These are phyloP conservation scores for Henckelia pumila DNA, from an alignment of 257 asterid species.

Conservation along the genomic window DNA sequence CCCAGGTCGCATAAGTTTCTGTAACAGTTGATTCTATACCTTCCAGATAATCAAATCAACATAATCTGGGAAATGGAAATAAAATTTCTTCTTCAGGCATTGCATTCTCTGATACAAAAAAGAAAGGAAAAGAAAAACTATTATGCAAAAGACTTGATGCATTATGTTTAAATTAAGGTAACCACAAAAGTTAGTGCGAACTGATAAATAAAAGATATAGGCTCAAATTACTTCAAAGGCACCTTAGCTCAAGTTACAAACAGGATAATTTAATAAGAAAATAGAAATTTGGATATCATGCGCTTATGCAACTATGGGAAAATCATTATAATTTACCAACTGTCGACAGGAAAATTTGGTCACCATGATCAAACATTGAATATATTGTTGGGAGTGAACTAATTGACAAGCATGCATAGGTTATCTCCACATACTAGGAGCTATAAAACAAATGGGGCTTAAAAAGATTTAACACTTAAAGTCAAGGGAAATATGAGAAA, in stretches of 20 bases:
- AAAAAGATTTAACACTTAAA: not conserved
- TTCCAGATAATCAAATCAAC: slow-evolving; percentile 93
- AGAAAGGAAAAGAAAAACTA: slow-evolving; percentile 18
- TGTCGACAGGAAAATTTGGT: too few species aligned
- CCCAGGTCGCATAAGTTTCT: slow-evolving; percentile 8
- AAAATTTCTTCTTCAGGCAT: slow-evolving; percentile 93
- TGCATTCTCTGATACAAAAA: slow-evolving; percentile 75
- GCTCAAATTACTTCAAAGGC: slow-evolving; percentile 8
- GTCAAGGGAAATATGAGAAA: too few species aligned
- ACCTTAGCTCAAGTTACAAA: not conserved
- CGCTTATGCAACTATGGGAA: not conserved
- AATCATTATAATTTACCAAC: not conserved
- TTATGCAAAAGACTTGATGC: slow-evolving; percentile 14
- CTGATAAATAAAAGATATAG: slow-evolving; percentile 2
- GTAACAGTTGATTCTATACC: slow-evolving; percentile 43
- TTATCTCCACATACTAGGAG: not conserved
- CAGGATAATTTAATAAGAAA: not conserved
- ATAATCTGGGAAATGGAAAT: slow-evolving; percentile 94
- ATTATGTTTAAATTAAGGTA: not conserved
- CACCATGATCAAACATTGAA: too few species aligned
- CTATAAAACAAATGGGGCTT: not conserved
- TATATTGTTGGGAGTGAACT: too few species aligned
- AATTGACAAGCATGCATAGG: too few species aligned
- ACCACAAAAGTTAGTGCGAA: slow-evolving; percentile 12
- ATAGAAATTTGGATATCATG: not conserved